These are phyloP conservation scores for Phialophora expanda DNA, from an alignment of 2,329 filamentous ascomycete species.

Conservation along the genomic window DNA sequence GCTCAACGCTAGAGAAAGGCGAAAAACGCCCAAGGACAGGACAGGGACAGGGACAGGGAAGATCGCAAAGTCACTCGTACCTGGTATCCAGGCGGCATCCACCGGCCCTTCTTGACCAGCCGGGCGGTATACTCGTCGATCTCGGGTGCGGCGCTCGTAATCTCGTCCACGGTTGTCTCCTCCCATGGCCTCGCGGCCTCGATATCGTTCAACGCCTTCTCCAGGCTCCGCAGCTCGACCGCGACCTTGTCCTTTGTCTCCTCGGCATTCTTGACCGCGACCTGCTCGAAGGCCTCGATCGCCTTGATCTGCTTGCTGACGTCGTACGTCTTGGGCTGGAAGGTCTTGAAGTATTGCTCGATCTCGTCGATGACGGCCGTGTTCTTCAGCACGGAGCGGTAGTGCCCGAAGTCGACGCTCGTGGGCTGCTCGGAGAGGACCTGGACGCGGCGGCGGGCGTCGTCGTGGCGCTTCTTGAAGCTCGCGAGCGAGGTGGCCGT, in stretches of 20 bases:
- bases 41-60: neutral
- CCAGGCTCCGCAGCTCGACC: constrained; percentile 88
- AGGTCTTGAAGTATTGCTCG: constrained; percentile 89
- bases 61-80: constrained; percentile 58
- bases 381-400: constrained; percentile 95
- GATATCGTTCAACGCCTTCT: constrained; percentile 96
- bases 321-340: constrained; percentile 94
- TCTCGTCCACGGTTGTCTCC: constrained; percentile 96
- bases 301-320: constrained; percentile 93
- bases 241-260: constrained; percentile 96
- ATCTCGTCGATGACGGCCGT: constrained; percentile 93
- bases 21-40: neutral
- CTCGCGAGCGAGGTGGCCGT: constrained; percentile 88
- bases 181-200: constrained; percentile 94
- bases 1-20: neutral
- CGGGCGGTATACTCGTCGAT: constrained; percentile 96
- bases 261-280: constrained; percentile 96
- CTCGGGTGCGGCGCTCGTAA: constrained; percentile 89
- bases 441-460: constrained; percentile 92
- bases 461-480: constrained; percentile 99
- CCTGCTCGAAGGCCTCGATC: constrained; percentile 95
- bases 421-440: constrained; percentile 81
- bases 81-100: constrained; percentile 99
- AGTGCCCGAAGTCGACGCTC: constrained; percentile 88
- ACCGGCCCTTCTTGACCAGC: constrained; percentile 96